A percentile compares a stretch with the other conserved stretches of the same genome.
These are phyloP conservation scores for Solanum tacnaense DNA, from an alignment of 257 asterid species.

Conservation along the genomic window DNA sequence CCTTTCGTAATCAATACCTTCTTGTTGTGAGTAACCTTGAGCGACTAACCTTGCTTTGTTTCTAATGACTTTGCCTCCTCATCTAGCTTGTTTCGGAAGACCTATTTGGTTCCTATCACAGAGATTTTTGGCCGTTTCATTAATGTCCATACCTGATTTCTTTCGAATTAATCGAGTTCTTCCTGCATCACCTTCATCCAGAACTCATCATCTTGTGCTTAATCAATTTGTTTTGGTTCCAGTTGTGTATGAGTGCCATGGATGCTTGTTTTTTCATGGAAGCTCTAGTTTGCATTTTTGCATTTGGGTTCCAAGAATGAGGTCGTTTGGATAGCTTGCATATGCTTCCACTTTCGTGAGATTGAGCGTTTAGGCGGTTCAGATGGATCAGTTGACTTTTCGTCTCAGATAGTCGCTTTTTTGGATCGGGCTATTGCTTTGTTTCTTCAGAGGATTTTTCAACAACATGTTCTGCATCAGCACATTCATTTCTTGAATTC, in stretches of 20 bases:
- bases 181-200: not conserved
- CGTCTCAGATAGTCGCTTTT: not conserved
- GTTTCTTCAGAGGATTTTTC: not conserved
- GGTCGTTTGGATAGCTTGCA: not conserved
- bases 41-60: not conserved
- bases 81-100: not conserved
- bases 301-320: not conserved
- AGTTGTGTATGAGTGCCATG: not conserved
- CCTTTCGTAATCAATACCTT: not conserved
- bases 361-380: not conserved
- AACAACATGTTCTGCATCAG: not conserved
- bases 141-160: not conserved
- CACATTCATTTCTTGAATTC: not conserved
- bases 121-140: not conserved
- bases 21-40: not conserved
- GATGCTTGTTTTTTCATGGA: not conserved
- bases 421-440: not conserved
- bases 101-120: not conserved
- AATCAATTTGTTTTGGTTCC: not conserved
- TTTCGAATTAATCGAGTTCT: not conserved
- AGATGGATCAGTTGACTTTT: not conserved
- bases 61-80: not conserved
- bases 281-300: not conserved
- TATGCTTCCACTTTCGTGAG: not conserved
- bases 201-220: not conserved